A percentile compares a stretch with the other conserved stretches of the same genome.
Evolutionary conservation across 805 yeast species (phyloP).

Genomic region (Lachancea waltii): DNA sequence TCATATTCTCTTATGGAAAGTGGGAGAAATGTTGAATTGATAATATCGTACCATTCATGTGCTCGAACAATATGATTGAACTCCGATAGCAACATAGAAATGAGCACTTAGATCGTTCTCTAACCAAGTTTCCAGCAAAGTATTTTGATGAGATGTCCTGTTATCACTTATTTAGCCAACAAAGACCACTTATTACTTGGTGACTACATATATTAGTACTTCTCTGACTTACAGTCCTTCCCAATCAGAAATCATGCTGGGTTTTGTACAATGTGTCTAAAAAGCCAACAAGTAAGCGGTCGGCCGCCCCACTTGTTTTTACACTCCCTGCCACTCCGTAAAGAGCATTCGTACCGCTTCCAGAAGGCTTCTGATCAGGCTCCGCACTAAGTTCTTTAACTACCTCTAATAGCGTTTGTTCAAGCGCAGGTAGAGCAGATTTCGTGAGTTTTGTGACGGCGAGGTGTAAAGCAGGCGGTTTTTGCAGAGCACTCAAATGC

Average conservation of each 20-base stretch:
- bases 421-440: constrained; percentile 52
- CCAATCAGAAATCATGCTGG: constrained; percentile 14
- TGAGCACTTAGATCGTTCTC: too few species aligned
- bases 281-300: constrained; percentile 68
- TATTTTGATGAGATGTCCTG: too few species aligned
- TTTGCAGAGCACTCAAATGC: constrained; percentile 84
- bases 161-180: too few species aligned
- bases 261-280: constrained; percentile 72
- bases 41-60: too few species aligned
- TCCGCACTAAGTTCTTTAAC: constrained; percentile 38
- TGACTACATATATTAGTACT: too few species aligned
- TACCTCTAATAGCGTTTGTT: constrained; percentile 42
- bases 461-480: constrained; percentile 85
- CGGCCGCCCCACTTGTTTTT: constrained; percentile 77
- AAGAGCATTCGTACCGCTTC: constrained; percentile 74
- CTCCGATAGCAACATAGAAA: too few species aligned
- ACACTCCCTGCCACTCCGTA: constrained; percentile 96
- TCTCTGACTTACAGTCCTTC: too few species aligned
- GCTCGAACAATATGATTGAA: too few species aligned
- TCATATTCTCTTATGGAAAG: too few species aligned
- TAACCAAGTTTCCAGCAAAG: too few species aligned
- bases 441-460: constrained; percentile 76
- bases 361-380: constrained; percentile 24
- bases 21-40: too few species aligned
- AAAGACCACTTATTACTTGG: too few species aligned